Evolutionary conservation across 2,329 filamentous ascomycete genomes (phyloP).

Genomic region (Ophiostoma ulmi): DNA sequence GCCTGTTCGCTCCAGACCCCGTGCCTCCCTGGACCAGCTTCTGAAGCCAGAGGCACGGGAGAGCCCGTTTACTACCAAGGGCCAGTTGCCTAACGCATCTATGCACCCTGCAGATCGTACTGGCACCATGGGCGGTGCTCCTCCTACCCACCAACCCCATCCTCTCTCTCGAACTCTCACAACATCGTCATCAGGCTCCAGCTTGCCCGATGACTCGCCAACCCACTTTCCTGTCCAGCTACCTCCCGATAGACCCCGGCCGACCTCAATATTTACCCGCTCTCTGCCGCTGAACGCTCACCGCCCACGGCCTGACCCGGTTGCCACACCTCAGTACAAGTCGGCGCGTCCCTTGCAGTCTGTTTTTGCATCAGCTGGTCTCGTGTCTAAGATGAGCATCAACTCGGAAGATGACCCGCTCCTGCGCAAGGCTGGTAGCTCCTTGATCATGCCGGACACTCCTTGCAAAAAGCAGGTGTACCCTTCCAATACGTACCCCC

Average conservation of each 20-base stretch:
- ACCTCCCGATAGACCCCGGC: constrained; percentile 47
- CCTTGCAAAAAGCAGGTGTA: constrained; percentile 84
- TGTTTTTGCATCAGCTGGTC: constrained; percentile 88
- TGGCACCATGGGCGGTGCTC: background rate
- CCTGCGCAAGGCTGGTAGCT: constrained; percentile 46
- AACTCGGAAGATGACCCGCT: constrained; percentile 63
- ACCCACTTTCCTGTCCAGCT: constrained; percentile 56
- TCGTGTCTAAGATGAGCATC: constrained; percentile 91
- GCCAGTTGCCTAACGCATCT: constrained; percentile 49
- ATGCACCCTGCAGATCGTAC: constrained; percentile 45
- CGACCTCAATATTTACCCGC: constrained; percentile 59
- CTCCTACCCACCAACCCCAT: constrained; percentile 56
- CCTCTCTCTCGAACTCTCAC: constrained; percentile 82
- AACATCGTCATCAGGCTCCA: constrained; percentile 79
- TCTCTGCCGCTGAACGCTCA: constrained; percentile 65
- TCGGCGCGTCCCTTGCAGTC: constrained; percentile 69
- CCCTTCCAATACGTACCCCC: constrained; percentile 62
- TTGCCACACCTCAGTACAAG: constrained; percentile 73
- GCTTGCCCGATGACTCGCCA: constrained; percentile 66
- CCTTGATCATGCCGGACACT: constrained; percentile 79
- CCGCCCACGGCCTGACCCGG: constrained; percentile 43
- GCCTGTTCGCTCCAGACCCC: constrained; percentile 57
- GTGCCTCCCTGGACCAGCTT: constrained; percentile 75
- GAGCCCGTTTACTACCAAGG: constrained; percentile 56
- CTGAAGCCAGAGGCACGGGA: constrained; percentile 60